Evolutionary conservation across 2,329 filamentous ascomycete species (phyloP).

Genomic region (Blastomyces gilchristii): DNA sequence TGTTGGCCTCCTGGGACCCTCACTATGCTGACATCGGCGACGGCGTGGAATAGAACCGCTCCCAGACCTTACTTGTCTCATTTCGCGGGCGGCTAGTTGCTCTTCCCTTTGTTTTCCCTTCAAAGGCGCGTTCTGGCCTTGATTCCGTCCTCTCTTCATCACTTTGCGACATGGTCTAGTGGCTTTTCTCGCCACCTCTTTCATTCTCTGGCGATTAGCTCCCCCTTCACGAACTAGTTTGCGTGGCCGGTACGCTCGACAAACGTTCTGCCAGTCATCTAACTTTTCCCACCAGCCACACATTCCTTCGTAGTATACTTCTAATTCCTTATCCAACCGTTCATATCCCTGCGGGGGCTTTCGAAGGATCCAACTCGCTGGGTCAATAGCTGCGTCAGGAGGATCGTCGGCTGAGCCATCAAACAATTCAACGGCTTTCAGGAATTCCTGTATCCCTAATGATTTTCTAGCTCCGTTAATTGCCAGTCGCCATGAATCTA

Average conservation of each 20-base stretch:
- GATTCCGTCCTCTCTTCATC: slow-evolving; percentile 10
- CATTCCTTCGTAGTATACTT: slow-evolving; percentile 32
- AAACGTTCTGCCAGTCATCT: slow-evolving; percentile 31
- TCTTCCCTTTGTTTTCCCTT: background rate
- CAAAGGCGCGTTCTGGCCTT: background rate
- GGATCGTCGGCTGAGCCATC: slow-evolving; percentile 31
- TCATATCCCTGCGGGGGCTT: slow-evolving; percentile 32
- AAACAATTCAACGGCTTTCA: slow-evolving; percentile 26
- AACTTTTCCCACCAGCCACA: slow-evolving; percentile 33
- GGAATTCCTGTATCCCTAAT: slow-evolving; percentile 22
- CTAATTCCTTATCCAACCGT: slow-evolving; percentile 27
- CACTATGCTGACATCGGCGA: background rate
- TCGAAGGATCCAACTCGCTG: slow-evolving; percentile 32
- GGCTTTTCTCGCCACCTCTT: slow-evolving; percentile 21
- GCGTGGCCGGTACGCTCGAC: slow-evolving; percentile 28
- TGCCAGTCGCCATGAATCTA: slow-evolving; percentile 33
- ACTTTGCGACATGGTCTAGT: slow-evolving; percentile 14
- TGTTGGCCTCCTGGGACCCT: background rate
- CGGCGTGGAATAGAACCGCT: slow-evolving; percentile 9
- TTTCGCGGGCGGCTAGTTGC: background rate
- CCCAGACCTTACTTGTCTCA: slow-evolving; percentile 9
- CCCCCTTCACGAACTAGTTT: slow-evolving; percentile 29
- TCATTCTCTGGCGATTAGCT: slow-evolving; percentile 26
- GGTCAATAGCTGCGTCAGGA: slow-evolving; percentile 31
- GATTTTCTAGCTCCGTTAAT: slow-evolving; percentile 27